Evolutionary conservation across 164 flowering plant genomes (phyloP), one percentile per base, ranked within the genome.

Genomic region (Platanus orientalis): DNA sequence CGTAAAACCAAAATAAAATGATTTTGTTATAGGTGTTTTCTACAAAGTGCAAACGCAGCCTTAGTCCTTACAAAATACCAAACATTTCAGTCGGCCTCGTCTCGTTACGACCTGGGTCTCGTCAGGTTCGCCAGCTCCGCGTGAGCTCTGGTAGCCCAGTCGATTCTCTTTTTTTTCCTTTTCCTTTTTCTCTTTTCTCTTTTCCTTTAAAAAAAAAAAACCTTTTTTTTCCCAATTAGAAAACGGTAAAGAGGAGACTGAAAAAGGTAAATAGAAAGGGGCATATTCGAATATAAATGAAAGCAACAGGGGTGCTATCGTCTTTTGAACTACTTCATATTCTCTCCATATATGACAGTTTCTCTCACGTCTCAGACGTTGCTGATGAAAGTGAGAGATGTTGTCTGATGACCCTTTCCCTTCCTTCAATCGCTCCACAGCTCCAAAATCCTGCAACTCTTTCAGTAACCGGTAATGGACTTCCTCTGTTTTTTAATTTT

Each of bases 401-500:
- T 75, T 77, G 56, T 71, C 81, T 12, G 83, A 81, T 40, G 58
- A 42, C 49, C 24, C 67, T 26, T 36, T 70, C 57, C 63, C 71
- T 62, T 67, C 77, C 10, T 61, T 69, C 60, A 67, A 42, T 40
- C 73, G 68, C 61, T 63, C 77, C 49, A 48, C 75, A 2, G 40
- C 71, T 57, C 70, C 82, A 23, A 80, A 70, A 50, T 71, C 78
- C 72, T 71, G 61, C 77, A 80, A 68, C 66, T 68, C 85, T 59
- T 72, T 79, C 72, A 67, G 74, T 47, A 77, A 77, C 59, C 72
- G 89, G 89, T 82, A 78, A 28, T 7, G 11, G 19, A 2, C 16
- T 45, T 45, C 16, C 19, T 0, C 17, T 16, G 19, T 45, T 45
- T 45, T 45, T 12, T 19, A 45, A 6, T 45, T 45, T 45, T 19